Base-by-base conservation (phyloP, 495 filamentous ascomycete species). In the Aspergillus hancockii region DNA sequence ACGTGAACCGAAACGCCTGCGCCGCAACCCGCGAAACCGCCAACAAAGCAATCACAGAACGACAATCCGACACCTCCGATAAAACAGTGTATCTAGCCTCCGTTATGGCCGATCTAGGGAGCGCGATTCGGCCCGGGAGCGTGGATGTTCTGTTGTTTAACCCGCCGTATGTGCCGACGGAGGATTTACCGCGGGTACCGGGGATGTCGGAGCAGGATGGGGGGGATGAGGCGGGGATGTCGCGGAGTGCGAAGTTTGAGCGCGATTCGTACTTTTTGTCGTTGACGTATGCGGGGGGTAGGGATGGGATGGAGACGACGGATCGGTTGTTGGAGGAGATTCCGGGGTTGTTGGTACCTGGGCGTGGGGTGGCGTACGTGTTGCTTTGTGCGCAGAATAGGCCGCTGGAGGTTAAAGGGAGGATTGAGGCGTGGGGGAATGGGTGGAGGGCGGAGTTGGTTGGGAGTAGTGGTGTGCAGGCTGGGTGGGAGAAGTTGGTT, bases 121-220 rank as follows among this genome's bases (percentile, higher is more conserved):
- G 79, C 13, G 73, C 87, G 2, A 57, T 97, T 7, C 76, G 81
- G 2, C 62, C 72, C 0, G 72, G 79, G 3, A 66, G 68, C 36
- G 84, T 96, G 0, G 94, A 98, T 68, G 82, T 98, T 22, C 77
- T 98, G 30, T 81, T 98, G 32, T 98, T 98, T 81, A 98, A 98
- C 68, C 94, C 94, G 34, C 94, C 94, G 0, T 98, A 98, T 64
- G 94, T 98, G 8, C 94, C 94, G 6, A 93, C 91, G 1, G 75
- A 83, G 16, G 82, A 84, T n/a, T 64, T 96, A 28, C 93, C 88
- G 1, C 56, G 73, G 9, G 57, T 83, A 1, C 76, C 75, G 10
- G 66, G 67, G 1, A 57, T 71, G 2, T 62, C 65, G 10, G 71
- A 47, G n/a, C 14, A 49, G 34, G 66, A 65, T 32, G 64, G 58